These are phyloP conservation scores for Fusarium bulbicola DNA, from an alignment of 2,329 filamentous ascomycete genomes.

Conservation along the genomic window DNA sequence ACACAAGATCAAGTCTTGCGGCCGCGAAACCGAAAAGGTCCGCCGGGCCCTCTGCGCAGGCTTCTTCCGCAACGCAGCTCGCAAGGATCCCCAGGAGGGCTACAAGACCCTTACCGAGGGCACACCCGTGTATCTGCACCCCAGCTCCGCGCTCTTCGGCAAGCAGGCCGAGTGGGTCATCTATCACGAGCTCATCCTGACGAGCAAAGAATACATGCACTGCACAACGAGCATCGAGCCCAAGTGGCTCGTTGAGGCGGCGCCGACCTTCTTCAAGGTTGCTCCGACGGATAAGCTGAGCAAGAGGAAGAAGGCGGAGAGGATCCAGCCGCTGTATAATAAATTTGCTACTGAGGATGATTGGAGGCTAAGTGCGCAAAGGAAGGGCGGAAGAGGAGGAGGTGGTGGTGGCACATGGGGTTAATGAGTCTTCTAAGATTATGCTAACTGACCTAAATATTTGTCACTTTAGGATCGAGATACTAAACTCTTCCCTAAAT, in stretches of 20 bases:
- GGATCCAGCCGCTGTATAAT: slow-evolving; percentile 95
- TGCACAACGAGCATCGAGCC: slow-evolving; percentile 92
- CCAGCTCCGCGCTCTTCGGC: slow-evolving; percentile 89
- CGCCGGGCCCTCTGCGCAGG: slow-evolving; percentile 89
- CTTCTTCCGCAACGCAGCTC: slow-evolving; percentile 94
- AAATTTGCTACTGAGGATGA: slow-evolving; percentile 93
- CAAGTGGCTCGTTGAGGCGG: slow-evolving; percentile 92
- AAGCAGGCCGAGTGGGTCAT: slow-evolving; percentile 97
- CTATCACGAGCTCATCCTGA: slow-evolving; percentile 90
- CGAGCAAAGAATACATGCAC: slow-evolving; percentile 98
- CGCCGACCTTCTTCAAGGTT: slow-evolving; percentile 99
- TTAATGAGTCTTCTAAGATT: neutral
- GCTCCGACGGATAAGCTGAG: slow-evolving; percentile 86
- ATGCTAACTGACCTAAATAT: neutral
- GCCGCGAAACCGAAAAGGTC: slow-evolving; percentile 85
- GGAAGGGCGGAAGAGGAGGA: slow-evolving; percentile 82
- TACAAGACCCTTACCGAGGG: slow-evolving; percentile 98
- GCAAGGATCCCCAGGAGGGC: slow-evolving; percentile 95
- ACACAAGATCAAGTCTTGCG: slow-evolving; percentile 83
- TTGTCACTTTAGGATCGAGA: neutral
- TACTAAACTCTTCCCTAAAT: neutral
- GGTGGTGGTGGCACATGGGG: slow-evolving; percentile 95
- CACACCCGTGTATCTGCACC: slow-evolving; percentile 94
- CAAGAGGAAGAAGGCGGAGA: slow-evolving; percentile 92
- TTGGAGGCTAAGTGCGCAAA: slow-evolving; percentile 91